Conservation (phyloP, 805 yeast species). For the Zygoascus tannicola region DNA sequence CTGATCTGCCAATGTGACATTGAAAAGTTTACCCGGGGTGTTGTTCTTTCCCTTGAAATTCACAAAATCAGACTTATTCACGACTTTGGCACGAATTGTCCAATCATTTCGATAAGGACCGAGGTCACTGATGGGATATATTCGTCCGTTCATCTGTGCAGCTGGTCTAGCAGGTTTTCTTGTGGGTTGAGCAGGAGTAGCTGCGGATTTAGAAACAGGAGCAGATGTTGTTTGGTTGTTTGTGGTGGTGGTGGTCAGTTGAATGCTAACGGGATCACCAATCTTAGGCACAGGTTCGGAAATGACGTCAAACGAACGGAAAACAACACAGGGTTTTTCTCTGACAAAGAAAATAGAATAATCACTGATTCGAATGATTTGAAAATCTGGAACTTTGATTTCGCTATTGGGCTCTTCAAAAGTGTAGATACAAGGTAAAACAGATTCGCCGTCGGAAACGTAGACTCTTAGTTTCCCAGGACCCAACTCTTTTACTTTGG, state of each 20-base stretch:
- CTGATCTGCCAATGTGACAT: slow-evolving; percentile 81
- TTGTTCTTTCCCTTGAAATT: slow-evolving; percentile 60
- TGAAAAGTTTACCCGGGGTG: slow-evolving; percentile 65
- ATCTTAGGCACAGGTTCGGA: slow-evolving; percentile 2
- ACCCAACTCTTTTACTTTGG: slow-evolving; percentile 1
- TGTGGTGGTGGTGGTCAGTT: neutral
- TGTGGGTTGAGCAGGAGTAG: neutral
- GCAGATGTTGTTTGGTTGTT: neutral
- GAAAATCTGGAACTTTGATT: neutral
- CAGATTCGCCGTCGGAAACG: slow-evolving; percentile 4
- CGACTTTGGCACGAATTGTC: slow-evolving; percentile 90
- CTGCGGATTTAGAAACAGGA: neutral
- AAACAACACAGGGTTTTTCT: neutral
- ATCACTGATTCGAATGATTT: slow-evolving; percentile 4
- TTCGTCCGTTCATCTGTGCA: neutral
- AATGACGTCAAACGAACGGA: neutral
- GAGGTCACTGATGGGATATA: slow-evolving; percentile 72
- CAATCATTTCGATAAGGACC: slow-evolving; percentile 87
- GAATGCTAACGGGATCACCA: slow-evolving; percentile 9
- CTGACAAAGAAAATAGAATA: neutral
- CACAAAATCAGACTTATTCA: slow-evolving; percentile 84
- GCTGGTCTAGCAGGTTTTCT: neutral
- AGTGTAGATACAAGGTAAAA: neutral
- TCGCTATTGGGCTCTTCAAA: slow-evolving; percentile 1
- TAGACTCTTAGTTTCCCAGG: neutral